phyloP scores from a whole-genome alignment of 257 asterid genomes.

The Solanum megistacrolobum region DNA sequence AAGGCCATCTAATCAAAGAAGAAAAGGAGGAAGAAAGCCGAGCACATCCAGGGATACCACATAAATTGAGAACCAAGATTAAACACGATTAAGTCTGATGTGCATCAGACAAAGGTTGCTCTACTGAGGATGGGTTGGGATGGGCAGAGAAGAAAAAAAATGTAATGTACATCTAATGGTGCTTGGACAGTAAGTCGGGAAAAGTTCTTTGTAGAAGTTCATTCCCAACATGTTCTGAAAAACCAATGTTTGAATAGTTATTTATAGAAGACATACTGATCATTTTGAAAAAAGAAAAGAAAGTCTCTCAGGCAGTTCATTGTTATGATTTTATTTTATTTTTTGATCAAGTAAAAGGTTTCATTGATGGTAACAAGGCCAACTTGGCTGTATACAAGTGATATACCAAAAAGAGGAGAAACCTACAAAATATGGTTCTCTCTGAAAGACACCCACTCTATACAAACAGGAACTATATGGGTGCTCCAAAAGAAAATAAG shows the following conservation, averaged over 20 bases:
- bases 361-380: background rate
- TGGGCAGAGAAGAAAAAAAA: background rate
- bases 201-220: background rate
- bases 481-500: background rate
- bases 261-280: background rate
- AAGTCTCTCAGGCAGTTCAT: background rate
- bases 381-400: background rate
- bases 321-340: background rate
- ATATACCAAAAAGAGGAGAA: background rate
- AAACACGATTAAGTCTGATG: background rate
- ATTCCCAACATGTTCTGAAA: background rate
- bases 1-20: background rate
- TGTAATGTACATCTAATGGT: background rate
- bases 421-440: background rate
- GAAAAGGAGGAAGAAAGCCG: background rate
- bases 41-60: background rate
- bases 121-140: background rate
- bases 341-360: background rate
- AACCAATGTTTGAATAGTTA: background rate
- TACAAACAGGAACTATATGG: background rate
- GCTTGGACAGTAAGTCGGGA: background rate
- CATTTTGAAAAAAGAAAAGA: background rate
- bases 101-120: background rate
- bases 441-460: background rate
- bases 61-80: background rate